Conservation (phyloP, 169 alveolate genomes). For the Blepharisma undulans region DNA sequence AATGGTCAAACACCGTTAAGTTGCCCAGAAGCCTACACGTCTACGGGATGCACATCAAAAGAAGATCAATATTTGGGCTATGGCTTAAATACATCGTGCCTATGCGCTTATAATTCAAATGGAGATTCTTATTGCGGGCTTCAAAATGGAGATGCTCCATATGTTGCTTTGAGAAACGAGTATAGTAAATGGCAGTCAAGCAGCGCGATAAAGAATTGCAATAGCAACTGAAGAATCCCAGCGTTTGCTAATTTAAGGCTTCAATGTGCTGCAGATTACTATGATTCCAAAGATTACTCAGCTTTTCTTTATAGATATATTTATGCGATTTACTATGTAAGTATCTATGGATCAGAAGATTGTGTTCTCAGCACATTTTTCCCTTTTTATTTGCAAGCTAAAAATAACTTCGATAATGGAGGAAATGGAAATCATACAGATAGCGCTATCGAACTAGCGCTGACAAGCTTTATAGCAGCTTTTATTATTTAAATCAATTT, state of each 20-base stretch:
- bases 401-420: neutral
- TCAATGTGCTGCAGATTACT: neutral
- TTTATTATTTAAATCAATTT: no score
- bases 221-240: neutral
- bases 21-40: neutral
- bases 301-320: neutral
- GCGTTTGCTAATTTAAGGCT: neutral
- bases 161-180: neutral
- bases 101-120: neutral
- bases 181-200: neutral
- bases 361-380: neutral
- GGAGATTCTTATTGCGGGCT: neutral
- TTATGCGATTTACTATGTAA: neutral
- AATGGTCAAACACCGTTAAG: neutral
- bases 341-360: neutral
- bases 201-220: neutral
- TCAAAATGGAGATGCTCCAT: neutral
- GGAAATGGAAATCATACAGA: neutral
- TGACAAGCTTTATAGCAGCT: neutral
- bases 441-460: neutral
- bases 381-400: neutral
- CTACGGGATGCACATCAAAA: neutral
- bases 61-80: neutral
- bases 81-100: neutral
- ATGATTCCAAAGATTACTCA: neutral